Base-by-base conservation (phyloP, 2,329 filamentous ascomycete species). In the Beauveria scarabaeidicola region DNA sequence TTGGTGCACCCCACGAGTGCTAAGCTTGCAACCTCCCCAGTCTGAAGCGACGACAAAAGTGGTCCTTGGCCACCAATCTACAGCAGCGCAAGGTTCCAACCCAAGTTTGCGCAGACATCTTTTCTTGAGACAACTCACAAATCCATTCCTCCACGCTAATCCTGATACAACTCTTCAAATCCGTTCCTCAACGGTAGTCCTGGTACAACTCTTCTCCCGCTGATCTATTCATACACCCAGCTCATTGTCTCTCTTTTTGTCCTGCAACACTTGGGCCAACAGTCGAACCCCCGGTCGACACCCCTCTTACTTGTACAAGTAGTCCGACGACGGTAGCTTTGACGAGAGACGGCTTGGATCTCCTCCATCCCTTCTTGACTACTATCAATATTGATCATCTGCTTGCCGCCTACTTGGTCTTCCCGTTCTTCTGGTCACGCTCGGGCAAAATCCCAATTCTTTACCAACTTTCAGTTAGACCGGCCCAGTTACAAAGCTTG, bases 1-100 rank as follows among this genome's bases (percentile, higher is more conserved):
- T 48, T 48, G 50, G 41, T 53, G 51, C 48, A 47, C 38, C 48
- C 58, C 52, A 55, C 58, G 58, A 60, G 52, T 60, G 44, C 44
- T 55, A 52, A 50, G 36, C 43, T 52, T 60, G 44, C 52, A 43
- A 50, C 51, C 43, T 60, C 27, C 54, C 51, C 43, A 27, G 52
- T 50, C 46, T 52, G 29, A 41, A 55, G 51, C 43, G 43, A 50
- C 51, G 58, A 17, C 58, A 55, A 60, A 55, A 55, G 52, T 55
- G 52, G 58, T 36, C 43, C 58, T 50, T 46, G 40, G 56, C 56
- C 25, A 29, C 47, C 56, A 50, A 40, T 48, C 56, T 25, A 38
- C 47, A 27, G 15, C 56, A 46, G n/a, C 40, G 13, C 41, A 40
- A 57, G 44, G 21, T 27, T 32, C 44, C 44, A 15, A 47, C 56